Evolutionary conservation across 129 eudicot species (phyloP), one percentile per base, ranked within the genome.

Genomic region (Flaveria ramosissima): DNA sequence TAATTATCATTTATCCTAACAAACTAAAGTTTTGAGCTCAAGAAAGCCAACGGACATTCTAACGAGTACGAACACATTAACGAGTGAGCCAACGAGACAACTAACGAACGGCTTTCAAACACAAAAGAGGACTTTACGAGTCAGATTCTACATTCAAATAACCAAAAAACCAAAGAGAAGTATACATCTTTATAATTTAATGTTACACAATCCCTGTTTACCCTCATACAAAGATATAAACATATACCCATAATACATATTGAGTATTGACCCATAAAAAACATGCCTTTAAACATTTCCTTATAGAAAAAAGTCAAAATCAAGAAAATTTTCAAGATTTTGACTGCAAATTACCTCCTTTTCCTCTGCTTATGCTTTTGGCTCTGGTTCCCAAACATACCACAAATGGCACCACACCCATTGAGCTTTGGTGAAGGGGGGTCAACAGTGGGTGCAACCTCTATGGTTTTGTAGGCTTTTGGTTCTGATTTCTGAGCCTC

Each of bases 351-450:
- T 80, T 59, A 80, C 64, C 75, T 80, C 61, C 47, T 73, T 71
- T 73, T 80, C 20, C 62, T 84, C 45, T 82, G 68, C 30, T 74
- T 86, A 39, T 82, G 68, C 45, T 68, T 67, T n/a, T 70, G 68
- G 68, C 61, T 73, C n/a, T 80, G 76, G 67, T 81, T 90, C 68
- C 88, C 84, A 77, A 91, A 91, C 12, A 86, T 67, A 52, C 63
- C 30, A 45, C 86, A 76, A 10, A 89, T 89, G 70, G 76, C 80
- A 56, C 80, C 76, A 68, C 93, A 91, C 3, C 89, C 93, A 27
- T 89, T 78, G 23, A 91, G 81, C 80, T 83, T 91, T 14, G 97
- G 97, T 61, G 97, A 91, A 50, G 97, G 97, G 16, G 93, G 93
- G 47, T 90, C 96, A 61, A 78, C 19, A n/a, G 89, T 81, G 16